Conservation (phyloP, 345 rosid species). For the Bruguiera parviflora region DNA sequence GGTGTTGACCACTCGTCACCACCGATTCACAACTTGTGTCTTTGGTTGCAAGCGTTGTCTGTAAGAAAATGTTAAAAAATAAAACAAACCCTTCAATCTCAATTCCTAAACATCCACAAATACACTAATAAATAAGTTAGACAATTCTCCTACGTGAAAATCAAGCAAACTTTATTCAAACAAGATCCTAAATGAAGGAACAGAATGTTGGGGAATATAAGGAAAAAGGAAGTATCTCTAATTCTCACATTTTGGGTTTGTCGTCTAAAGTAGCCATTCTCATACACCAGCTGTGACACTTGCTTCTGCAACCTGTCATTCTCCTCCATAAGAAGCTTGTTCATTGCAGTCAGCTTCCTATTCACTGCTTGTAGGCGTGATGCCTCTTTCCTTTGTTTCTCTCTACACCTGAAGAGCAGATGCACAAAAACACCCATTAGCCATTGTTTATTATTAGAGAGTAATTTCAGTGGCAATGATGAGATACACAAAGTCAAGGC, state of each 20-base stretch:
- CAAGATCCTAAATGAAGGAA: background rate
- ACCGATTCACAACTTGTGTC: conserved; percentile 99
- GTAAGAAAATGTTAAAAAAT: conserved; percentile 23
- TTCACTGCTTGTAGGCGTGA: conserved; percentile 98
- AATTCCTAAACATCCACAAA: conserved; percentile 15
- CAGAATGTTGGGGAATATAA: background rate
- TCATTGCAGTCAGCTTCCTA: conserved; percentile 92
- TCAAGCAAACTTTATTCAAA: background rate
- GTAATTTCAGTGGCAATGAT: background rate
- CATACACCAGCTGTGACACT: conserved; percentile 94
- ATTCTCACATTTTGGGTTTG: conserved; percentile 73
- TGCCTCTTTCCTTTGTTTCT: conserved; percentile 99
- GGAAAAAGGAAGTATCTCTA: background rate
- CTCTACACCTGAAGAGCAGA: conserved; percentile 72
- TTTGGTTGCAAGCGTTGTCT: conserved; percentile 90
- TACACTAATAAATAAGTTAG: background rate
- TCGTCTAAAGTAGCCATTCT: conserved; percentile 96
- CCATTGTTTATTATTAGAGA: background rate
- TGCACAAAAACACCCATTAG: conserved; percentile 11
- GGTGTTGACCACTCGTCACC: conserved; percentile 97
- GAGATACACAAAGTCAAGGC: background rate
- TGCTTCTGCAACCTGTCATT: conserved; percentile 99
- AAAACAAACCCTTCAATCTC: background rate
- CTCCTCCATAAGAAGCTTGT: conserved; percentile 99
- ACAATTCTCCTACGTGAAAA: no score